Conservation (phyloP, 2,329 filamentous ascomycete genomes). For the Exophiala lecanii-corni region DNA sequence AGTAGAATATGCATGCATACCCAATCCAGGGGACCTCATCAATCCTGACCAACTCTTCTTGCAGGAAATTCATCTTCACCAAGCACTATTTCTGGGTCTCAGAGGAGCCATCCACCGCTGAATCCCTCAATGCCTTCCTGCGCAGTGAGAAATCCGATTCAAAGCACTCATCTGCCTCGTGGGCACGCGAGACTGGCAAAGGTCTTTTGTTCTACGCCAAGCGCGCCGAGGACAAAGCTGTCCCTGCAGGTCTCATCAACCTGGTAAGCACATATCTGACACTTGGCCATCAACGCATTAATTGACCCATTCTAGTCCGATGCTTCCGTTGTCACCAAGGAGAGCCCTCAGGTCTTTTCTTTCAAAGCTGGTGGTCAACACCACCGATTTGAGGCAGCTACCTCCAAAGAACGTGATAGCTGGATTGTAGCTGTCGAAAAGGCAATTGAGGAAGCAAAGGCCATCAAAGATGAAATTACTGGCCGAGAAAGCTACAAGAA, state of each 20-base stretch:
- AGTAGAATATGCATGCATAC: slow-evolving; percentile 35
- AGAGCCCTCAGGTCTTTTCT: slow-evolving; percentile 75
- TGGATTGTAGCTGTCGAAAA: slow-evolving; percentile 83
- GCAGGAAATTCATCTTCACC: slow-evolving; percentile 78
- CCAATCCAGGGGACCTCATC: no score
- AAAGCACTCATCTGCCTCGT: slow-evolving; percentile 70
- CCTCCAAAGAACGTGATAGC: slow-evolving; percentile 74
- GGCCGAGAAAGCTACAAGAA: slow-evolving; percentile 86
- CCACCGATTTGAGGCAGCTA: slow-evolving; percentile 85
- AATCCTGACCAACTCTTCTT: background rate
- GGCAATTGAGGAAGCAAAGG: slow-evolving; percentile 81
- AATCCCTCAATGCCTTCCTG: slow-evolving; percentile 71
- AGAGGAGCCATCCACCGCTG: slow-evolving; percentile 65
- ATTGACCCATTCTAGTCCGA: slow-evolving; percentile 48
- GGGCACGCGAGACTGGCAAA: slow-evolving; percentile 91
- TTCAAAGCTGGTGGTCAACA: slow-evolving; percentile 84
- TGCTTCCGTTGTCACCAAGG: slow-evolving; percentile 66
- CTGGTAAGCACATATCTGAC: slow-evolving; percentile 56
- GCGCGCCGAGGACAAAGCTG: slow-evolving; percentile 74
- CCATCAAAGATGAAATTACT: slow-evolving; percentile 65
- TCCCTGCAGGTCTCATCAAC: slow-evolving; percentile 76
- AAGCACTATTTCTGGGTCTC: slow-evolving; percentile 94
- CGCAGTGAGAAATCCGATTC: slow-evolving; percentile 83
- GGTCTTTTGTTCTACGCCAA: slow-evolving; percentile 89
- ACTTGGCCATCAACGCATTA: slow-evolving; percentile 47